These are phyloP conservation scores for Coniochaeta prunicola DNA, from an alignment of 2,329 filamentous ascomycete genomes.

Conservation along the genomic window DNA sequence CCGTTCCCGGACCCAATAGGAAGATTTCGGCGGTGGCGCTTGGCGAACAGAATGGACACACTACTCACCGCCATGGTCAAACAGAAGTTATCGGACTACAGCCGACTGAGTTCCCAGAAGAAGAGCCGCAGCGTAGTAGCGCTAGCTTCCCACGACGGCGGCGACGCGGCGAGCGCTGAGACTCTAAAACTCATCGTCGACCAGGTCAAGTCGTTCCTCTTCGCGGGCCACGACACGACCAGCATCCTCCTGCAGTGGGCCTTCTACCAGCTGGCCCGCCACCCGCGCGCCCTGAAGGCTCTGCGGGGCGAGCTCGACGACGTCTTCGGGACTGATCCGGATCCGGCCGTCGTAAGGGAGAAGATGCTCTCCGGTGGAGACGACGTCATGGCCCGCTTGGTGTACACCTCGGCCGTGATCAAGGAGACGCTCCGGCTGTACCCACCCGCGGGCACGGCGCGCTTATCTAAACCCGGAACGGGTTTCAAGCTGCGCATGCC, in stretches of 20 bases:
- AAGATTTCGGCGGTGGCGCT: constrained; percentile 9
- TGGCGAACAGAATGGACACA: constrained; percentile 15
- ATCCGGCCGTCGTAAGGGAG: constrained; percentile 17
- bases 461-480: constrained; percentile 16
- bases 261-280: constrained; percentile 27
- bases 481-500: constrained; percentile 21
- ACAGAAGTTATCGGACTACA: constrained; percentile 13
- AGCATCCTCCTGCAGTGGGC: constrained; percentile 27
- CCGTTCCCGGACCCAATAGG: not conserved
- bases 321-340: constrained; percentile 23
- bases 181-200: constrained; percentile 23
- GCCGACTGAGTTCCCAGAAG: not conserved
- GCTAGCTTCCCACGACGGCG: constrained; percentile 21
- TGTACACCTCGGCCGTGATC: constrained; percentile 27
- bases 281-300: constrained; percentile 18
- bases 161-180: constrained; percentile 16
- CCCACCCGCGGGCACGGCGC: constrained; percentile 23
- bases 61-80: constrained; percentile 17
- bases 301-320: constrained; percentile 27
- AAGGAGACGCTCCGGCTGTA: constrained; percentile 28
- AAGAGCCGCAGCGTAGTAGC: constrained; percentile 23
- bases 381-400: constrained; percentile 23
- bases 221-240: constrained; percentile 34
- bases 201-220: constrained; percentile 30
- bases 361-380: constrained; percentile 19